Conservation (phyloP, 495 filamentous ascomycete species). For the Amorphotheca resinae region DNA sequence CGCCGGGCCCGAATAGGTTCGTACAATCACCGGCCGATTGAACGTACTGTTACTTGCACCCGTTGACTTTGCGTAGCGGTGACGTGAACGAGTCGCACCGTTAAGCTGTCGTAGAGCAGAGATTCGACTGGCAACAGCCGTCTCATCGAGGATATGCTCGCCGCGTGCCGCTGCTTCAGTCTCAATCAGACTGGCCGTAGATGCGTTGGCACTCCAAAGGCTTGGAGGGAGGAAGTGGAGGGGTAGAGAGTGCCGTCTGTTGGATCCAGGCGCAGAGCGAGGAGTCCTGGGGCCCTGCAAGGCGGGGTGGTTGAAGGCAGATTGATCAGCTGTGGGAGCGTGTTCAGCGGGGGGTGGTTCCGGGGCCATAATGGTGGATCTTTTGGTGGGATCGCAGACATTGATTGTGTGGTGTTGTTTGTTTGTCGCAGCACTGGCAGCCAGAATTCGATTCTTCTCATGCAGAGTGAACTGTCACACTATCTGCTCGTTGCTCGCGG, state of each 20-base stretch:
- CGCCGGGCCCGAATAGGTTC: conserved; percentile 35
- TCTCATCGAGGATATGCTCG: conserved; percentile 21
- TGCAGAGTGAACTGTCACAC: background rate
- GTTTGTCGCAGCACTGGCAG: no score
- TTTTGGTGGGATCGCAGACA: conserved; percentile 14
- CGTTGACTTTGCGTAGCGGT: conserved; percentile 31
- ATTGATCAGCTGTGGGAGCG: conserved; percentile 10
- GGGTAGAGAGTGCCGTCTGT: conserved; percentile 18
- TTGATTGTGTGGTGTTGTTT: conserved; percentile 10
- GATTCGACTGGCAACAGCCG: conserved; percentile 19
- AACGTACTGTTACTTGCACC: conserved; percentile 39
- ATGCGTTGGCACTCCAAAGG: conserved; percentile 20
- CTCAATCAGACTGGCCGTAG: conserved; percentile 18
- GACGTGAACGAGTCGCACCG: conserved; percentile 20
- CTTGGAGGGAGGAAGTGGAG: conserved; percentile 19
- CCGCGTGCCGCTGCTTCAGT: conserved; percentile 21
- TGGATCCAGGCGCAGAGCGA: conserved; percentile 14
- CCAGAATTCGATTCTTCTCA: background rate
- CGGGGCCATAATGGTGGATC: conserved; percentile 15
- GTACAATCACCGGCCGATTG: conserved; percentile 42
- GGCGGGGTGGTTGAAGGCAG: conserved; percentile 13
- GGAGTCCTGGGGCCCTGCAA: conserved; percentile 5
- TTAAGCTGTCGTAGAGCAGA: conserved; percentile 22
- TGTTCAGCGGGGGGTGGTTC: conserved; percentile 9
- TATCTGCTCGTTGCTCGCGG: background rate